Conservation (phyloP, 2,329 filamentous ascomycete genomes). For the Monilinia polystroma region DNA sequence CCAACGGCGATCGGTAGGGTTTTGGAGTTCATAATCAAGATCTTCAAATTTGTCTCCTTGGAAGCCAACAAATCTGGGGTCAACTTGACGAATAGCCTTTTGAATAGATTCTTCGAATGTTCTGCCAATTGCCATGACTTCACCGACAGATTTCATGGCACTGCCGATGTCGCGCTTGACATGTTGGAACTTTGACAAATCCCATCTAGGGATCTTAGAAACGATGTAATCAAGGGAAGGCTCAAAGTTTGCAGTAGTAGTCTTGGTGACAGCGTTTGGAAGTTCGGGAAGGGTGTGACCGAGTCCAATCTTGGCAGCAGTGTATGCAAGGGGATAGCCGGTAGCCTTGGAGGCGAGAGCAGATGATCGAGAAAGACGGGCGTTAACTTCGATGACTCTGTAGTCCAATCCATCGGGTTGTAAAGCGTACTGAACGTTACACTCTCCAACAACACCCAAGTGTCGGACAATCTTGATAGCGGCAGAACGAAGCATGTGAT, state of each 20-base stretch:
- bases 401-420: constrained; percentile 97
- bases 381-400: constrained; percentile 98
- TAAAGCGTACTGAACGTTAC: constrained; percentile 96
- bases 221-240: constrained; percentile 97
- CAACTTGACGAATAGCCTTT: constrained; percentile 96
- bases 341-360: constrained; percentile 97
- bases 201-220: constrained; percentile 98
- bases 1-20: constrained; percentile 96
- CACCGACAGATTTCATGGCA: constrained; percentile 98
- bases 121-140: constrained; percentile 98
- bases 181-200: constrained; percentile 97
- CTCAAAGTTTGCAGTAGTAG: constrained; percentile 98
- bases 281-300: constrained; percentile 94
- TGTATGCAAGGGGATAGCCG: constrained; percentile 95
- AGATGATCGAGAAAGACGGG: constrained; percentile 94
- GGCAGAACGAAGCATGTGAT: constrained; percentile 97
- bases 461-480: constrained; percentile 98
- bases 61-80: constrained; percentile 88
- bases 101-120: constrained; percentile 99
- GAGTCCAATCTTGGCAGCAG: constrained; percentile 95
- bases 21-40: constrained; percentile 82
- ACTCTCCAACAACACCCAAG: constrained; percentile 95
- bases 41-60: constrained; percentile 94
- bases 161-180: constrained; percentile 97
- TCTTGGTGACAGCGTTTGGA: constrained; percentile 97